Conservation (phyloP, 352 stramenopile species). For the Phytophthora multivora region DNA sequence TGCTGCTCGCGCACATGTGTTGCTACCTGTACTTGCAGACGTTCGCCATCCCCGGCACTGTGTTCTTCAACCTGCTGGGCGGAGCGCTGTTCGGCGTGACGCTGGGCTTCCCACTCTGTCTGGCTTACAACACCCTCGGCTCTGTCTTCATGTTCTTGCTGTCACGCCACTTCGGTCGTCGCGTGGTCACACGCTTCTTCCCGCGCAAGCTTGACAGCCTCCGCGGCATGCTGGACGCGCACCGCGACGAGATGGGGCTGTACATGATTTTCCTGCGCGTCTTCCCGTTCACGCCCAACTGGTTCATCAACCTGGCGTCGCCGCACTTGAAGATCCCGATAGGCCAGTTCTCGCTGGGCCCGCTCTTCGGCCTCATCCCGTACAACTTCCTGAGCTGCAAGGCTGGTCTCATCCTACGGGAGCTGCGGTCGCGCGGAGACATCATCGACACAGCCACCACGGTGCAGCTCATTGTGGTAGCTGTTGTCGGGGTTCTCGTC, state of each 20-base stretch:
- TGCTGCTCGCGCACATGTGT: slow-evolving; percentile 71
- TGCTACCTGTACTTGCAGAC: slow-evolving; percentile 84
- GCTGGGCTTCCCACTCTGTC: slow-evolving; percentile 74
- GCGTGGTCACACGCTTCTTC: slow-evolving; percentile 62
- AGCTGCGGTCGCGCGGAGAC: slow-evolving; percentile 69
- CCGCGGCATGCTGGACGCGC: slow-evolving; percentile 57
- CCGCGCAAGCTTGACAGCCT: slow-evolving; percentile 52
- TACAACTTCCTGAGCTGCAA: slow-evolving; percentile 90
- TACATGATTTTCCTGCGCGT: slow-evolving; percentile 86
- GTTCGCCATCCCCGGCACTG: slow-evolving; percentile 78
- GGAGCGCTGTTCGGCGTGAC: slow-evolving; percentile 74
- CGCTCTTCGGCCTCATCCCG: slow-evolving; percentile 70
- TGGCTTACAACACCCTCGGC: slow-evolving; percentile 83
- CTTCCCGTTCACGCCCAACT: slow-evolving; percentile 86
- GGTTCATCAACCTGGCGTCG: slow-evolving; percentile 88
- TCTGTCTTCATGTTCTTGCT: slow-evolving; percentile 81
- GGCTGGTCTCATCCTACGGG: slow-evolving; percentile 71
- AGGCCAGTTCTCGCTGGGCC: slow-evolving; percentile 60
- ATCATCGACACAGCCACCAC: slow-evolving; percentile 83
- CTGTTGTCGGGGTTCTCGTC: slow-evolving; percentile 58
- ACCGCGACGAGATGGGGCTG: slow-evolving; percentile 78
- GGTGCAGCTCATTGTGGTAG: slow-evolving; percentile 76
- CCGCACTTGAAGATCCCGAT: slow-evolving; percentile 75
- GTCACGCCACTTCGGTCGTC: slow-evolving; percentile 59
- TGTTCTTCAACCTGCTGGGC: slow-evolving; percentile 83